Conservation (phyloP, 106 monocot species). For the Amphibolis antarctica region DNA sequence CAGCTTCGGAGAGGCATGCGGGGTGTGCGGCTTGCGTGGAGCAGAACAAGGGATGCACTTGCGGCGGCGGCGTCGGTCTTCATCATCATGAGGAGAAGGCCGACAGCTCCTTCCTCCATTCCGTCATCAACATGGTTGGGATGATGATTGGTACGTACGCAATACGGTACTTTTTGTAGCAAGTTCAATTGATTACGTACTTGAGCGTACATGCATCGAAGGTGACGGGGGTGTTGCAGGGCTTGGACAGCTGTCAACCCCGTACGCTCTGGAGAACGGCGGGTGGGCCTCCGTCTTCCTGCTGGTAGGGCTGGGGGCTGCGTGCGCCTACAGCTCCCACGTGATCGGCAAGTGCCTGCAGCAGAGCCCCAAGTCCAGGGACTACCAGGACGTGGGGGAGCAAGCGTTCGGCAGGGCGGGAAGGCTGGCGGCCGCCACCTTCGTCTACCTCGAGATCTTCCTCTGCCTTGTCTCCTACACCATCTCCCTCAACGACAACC, state of each 20-base stretch:
- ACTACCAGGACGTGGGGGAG: slow-evolving; percentile 57
- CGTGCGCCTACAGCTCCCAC: slow-evolving; percentile 67
- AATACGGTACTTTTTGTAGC: too few relatives aligned
- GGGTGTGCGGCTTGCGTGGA: slow-evolving; percentile 26
- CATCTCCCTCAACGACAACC: slow-evolving; percentile 70
- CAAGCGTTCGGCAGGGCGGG: slow-evolving; percentile 55
- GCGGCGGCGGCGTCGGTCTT: not conserved
- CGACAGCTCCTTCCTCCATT: slow-evolving; percentile 57
- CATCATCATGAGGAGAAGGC: slow-evolving; percentile 20
- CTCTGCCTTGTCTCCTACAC: slow-evolving; percentile 70
- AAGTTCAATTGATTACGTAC: too few relatives aligned
- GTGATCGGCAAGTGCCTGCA: slow-evolving; percentile 61
- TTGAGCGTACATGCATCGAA: too few relatives aligned
- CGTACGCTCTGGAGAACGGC: slow-evolving; percentile 71
- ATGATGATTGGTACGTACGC: slow-evolving; percentile 64
- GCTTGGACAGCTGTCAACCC: slow-evolving; percentile 69
- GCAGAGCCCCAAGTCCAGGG: slow-evolving; percentile 31
- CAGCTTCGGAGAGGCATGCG: not conserved
- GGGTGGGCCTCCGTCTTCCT: slow-evolving; percentile 60
- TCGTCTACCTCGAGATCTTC: slow-evolving; percentile 77
- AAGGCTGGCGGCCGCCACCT: slow-evolving; percentile 40
- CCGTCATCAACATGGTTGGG: slow-evolving; percentile 77
- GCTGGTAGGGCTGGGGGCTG: slow-evolving; percentile 44
- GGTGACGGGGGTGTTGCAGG: too few relatives aligned
- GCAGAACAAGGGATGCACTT: slow-evolving; percentile 41